Evolutionary conservation across 1,284 basidiomycete genomes (phyloP).

Genomic region (Leccinum griseonigrum): DNA sequence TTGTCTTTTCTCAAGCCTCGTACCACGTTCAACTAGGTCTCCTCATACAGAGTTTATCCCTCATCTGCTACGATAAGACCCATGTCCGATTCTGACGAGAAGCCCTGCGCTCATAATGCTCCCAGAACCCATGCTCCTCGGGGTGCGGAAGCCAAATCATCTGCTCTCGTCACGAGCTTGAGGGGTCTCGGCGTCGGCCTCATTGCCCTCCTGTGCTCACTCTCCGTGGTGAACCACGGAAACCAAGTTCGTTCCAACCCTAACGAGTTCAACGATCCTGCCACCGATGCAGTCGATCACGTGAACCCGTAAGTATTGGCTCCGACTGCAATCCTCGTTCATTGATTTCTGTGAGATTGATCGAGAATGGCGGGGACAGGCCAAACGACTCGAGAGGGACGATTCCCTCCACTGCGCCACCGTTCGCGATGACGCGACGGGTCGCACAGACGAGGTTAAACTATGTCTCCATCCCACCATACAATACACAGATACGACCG

Average conservation of each 20-base stretch:
- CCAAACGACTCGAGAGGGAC: slow-evolving; percentile 70
- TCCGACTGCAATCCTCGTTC: neutral
- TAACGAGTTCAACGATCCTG: slow-evolving; percentile 33
- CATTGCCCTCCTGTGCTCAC: slow-evolving; percentile 12
- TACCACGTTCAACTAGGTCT: no score
- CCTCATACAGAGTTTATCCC: no score
- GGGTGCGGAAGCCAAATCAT: neutral
- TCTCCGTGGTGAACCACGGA: slow-evolving; percentile 6
- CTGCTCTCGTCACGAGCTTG: neutral
- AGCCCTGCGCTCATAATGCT: neutral
- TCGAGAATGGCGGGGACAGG: slow-evolving; percentile 69
- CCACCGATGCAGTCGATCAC: slow-evolving; percentile 46
- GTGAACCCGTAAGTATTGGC: slow-evolving; percentile 48
- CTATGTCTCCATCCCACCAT: slow-evolving; percentile 76
- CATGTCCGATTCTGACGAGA: neutral
- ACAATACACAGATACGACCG: slow-evolving; percentile 64
- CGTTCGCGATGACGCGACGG: slow-evolving; percentile 84
- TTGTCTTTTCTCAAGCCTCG: no score
- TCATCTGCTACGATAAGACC: neutral
- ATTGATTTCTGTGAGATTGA: slow-evolving; percentile 40
- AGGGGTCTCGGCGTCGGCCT: slow-evolving; percentile 15
- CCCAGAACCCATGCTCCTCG: neutral
- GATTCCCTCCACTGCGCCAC: slow-evolving; percentile 71
- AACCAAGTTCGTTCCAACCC: neutral
- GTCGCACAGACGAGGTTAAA: slow-evolving; percentile 69